A percentile compares a stretch with the other conserved stretches of the same genome.
These are phyloP conservation scores for Breviolum minutum DNA, from an alignment of 73 alveolate species.

Conservation along the genomic window DNA sequence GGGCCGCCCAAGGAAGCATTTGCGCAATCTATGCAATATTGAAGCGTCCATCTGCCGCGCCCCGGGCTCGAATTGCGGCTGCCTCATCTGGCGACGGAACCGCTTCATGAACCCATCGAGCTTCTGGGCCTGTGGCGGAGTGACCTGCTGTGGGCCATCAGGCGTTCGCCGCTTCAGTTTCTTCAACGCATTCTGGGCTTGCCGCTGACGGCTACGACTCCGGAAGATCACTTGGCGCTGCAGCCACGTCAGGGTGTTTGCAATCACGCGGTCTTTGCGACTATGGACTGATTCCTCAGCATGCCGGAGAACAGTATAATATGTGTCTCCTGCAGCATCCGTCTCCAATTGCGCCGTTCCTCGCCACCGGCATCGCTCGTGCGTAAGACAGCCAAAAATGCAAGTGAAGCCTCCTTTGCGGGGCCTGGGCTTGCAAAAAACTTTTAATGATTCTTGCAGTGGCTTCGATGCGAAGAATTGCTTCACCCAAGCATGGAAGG, in stretches of 20 bases:
- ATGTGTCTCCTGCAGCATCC: neutral
- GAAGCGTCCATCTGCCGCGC: neutral
- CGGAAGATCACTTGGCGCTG: neutral
- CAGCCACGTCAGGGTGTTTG: neutral
- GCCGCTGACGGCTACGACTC: neutral
- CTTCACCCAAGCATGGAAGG: neutral
- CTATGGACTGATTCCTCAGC: neutral
- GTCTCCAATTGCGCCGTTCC: too few species aligned
- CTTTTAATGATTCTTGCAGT: neutral
- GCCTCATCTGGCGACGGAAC: neutral
- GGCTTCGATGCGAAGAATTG: neutral
- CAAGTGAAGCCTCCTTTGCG: neutral
- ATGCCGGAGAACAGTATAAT: neutral
- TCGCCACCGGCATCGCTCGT: neutral
- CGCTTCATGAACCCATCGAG: neutral
- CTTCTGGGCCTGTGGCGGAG: neutral
- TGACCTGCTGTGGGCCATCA: slow-evolving; percentile 5
- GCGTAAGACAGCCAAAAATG: neutral
- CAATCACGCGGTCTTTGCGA: neutral
- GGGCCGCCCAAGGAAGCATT: neutral
- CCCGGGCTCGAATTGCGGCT: neutral
- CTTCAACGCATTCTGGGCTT: neutral
- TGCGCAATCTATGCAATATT: neutral
- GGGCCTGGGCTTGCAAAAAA: neutral
- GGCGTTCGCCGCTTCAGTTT: neutral